A percentile compares a stretch with the other conserved stretches of the same genome.
phyloP scores from a whole-genome alignment of 345 rosid species.

The Salix brachista region DNA sequence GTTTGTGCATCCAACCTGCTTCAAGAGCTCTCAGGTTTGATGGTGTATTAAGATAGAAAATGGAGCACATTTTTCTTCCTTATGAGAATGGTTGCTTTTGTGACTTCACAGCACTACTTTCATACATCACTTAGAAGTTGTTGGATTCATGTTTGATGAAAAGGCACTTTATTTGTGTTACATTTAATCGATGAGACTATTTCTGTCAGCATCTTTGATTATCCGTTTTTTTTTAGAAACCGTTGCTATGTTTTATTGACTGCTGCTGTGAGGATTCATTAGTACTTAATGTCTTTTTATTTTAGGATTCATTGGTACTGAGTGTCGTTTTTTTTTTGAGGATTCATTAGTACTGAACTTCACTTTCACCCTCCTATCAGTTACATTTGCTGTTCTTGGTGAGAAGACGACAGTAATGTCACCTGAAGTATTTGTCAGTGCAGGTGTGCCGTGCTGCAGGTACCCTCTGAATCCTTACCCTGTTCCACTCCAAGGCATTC shows the following conservation, averaged over 20 bases:
- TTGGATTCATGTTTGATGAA: background rate
- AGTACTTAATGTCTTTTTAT: background rate
- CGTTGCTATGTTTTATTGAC: background rate
- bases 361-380: slow-evolving; percentile 35
- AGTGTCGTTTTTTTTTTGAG: background rate
- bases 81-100: background rate
- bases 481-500: slow-evolving; percentile 13
- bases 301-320: background rate
- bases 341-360: background rate
- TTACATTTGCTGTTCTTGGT: slow-evolving; percentile 82
- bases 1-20: background rate
- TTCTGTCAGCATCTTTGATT: background rate
- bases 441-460: slow-evolving; percentile 99
- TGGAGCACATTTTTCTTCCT: background rate
- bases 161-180: background rate
- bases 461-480: slow-evolving; percentile 27
- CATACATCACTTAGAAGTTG: background rate
- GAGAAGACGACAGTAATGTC: slow-evolving; percentile 98
- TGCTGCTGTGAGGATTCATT: slow-evolving; percentile 5
- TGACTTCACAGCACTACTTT: background rate
- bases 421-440: slow-evolving; percentile 84
- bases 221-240: background rate
- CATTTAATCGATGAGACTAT: background rate
- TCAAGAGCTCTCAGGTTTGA: background rate
- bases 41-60: background rate